Evolutionary conservation across 2,329 filamentous ascomycete genomes (phyloP), one percentile per base, ranked within the genome.

Genomic region (Pseudocercospora musae): DNA sequence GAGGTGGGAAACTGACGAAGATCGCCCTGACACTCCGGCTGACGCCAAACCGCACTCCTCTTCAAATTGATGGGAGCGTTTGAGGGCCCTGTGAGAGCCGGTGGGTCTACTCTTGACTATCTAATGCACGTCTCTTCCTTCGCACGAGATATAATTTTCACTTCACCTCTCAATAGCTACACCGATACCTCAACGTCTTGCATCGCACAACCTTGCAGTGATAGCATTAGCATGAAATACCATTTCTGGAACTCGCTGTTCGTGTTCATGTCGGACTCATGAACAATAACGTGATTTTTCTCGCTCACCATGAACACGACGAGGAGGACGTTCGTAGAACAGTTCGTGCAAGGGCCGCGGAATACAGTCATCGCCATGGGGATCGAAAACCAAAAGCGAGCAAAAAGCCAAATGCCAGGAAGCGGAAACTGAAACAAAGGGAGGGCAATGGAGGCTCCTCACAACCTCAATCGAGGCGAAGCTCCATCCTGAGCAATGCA

Each of bases 291-390:
- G 40, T 60, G 15, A 60, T 60, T 23, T 60, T 60, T n/a, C 33
- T 60, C n/a, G 52, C 44, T 4, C 37, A 56, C 27, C 52, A 57
- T 20, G 23, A 44, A 20, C 52, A 20, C 20, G 25, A 60, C 6
- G 52, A 60, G 18, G 37, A 60, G 21, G 37, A 60, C 13, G n/a
- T 33, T 25, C 50, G 58, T 1, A 25, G 59, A 31, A 59, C 57
- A 29, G 59, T 64, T 11, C 53, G 62, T 15, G 60, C 58, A 1
- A 44, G 33, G 20, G 62, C 62, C 27, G 53, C 62, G 25, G 49
- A 64, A 49, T 53, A 64, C 27, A 64, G 62, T 44, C 62, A 64
- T n/a, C 44, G 52, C 10, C 27, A 27, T n/a, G 58, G 58, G 2
- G 52, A 54, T 33, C 42, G 62, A 15, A 53, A 56, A 44, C 33